Evolutionary conservation across 139 green algal species (phyloP).

Genomic region (Pseudopediastrum boryanum): DNA sequence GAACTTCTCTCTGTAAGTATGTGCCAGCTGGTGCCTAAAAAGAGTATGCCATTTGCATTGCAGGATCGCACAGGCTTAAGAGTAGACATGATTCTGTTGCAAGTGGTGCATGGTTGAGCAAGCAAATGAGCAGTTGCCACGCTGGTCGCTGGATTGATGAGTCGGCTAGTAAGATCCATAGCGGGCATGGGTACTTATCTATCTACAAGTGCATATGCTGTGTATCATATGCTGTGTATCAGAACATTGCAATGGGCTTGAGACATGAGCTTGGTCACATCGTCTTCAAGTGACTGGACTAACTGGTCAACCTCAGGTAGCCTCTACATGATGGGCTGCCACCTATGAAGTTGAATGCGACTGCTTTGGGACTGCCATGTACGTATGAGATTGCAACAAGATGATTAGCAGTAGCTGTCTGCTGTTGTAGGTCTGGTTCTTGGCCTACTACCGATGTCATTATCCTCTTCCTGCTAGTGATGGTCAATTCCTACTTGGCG

Average conservation of each 20-base stretch:
- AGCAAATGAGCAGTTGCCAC: background rate
- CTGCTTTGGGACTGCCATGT: background rate
- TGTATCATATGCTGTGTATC: too few species aligned
- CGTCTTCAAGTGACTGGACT: too few species aligned
- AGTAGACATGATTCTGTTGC: background rate
- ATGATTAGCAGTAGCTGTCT: background rate
- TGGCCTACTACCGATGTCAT: constrained; percentile 50
- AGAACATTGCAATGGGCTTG: too few species aligned
- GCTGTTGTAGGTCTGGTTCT: constrained; percentile 14
- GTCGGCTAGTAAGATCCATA: too few species aligned
- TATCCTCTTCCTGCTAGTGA: constrained; percentile 52
- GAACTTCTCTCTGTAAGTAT: background rate
- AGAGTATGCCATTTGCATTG: background rate
- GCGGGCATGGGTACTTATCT: too few species aligned
- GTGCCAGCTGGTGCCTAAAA: background rate
- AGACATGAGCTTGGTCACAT: too few species aligned
- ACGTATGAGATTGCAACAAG: background rate
- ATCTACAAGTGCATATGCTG: too few species aligned
- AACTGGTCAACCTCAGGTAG: background rate
- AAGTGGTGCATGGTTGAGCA: background rate
- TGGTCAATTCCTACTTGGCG: constrained; percentile 51
- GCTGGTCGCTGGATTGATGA: too few species aligned
- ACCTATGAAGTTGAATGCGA: background rate
- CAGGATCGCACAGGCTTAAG: background rate
- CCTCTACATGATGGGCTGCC: background rate